Evolutionary conservation across 495 filamentous ascomycete genomes (phyloP), one percentile per base, ranked within the genome.

Genomic region (Lasiosphaeria hispida): DNA sequence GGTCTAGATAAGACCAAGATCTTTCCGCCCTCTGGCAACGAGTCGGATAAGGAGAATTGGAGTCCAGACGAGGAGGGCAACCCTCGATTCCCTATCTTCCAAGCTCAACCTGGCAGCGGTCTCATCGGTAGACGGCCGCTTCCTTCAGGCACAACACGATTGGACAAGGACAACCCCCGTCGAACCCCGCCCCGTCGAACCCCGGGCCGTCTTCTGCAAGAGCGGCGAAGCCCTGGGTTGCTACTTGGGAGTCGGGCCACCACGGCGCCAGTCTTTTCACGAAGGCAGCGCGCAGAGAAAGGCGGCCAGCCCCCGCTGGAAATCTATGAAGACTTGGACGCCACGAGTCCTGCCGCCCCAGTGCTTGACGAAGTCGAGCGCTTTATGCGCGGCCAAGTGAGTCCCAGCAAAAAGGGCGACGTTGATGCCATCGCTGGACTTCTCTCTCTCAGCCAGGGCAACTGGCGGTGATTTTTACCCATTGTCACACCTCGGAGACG

Each of bases 11-110:
- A 83, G 45, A 71, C 68, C 60, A 85, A 73, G 58, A 55, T 68
- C 7, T 41, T 68, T 9, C 67, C 66, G 35, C 62, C 66, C 0
- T 68, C 69, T 1, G 72, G 69, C 37, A 60, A 86, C 39, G 92
- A 96, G 52, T 95, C 90, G 1, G 92, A 97, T 65, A 97, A 97
- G 69, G 92, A 97, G 74, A 97, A 97, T 68, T 94, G 89, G 90
- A 81, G 86, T 48, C 62, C 79, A 53, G 58, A 79, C 68, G 56
- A 77, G 77, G 67, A 78, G 58, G 64, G 84, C 72, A 64, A 78
- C 73, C 49, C 71, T 17, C 61, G 52, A 30, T 66, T 60, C 40
- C 73, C 69, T 63, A 55, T 60, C 17, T 48, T 43, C 6, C 48
- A 52, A 43, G 51, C 59, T 14, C 42, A 50, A 50, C 10, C 48